These are phyloP conservation scores for Populus deltoides DNA, from an alignment of 345 rosid genomes.

Conservation along the genomic window DNA sequence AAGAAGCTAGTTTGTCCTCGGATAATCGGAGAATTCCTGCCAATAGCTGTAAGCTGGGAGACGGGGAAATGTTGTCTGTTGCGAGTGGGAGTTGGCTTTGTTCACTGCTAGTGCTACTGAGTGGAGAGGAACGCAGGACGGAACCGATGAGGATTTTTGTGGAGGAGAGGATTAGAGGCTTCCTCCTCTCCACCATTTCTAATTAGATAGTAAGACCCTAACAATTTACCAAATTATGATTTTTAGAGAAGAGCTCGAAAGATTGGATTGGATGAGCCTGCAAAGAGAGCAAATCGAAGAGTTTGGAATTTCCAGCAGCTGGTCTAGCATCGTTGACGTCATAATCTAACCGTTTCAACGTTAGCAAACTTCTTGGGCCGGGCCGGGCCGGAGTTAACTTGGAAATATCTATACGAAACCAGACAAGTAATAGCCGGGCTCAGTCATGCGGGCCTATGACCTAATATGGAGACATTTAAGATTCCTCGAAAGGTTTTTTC, in stretches of 20 bases:
- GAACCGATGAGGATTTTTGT: constrained; percentile 64
- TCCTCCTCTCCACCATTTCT: constrained; percentile 39
- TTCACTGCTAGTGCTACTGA: neutral
- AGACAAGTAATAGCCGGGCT: neutral
- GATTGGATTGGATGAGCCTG: neutral
- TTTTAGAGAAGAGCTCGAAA: too few species aligned
- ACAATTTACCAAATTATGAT: too few species aligned
- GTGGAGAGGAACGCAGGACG: constrained; percentile 41
- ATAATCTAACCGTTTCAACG: constrained; percentile 6
- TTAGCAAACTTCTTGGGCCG: neutral
- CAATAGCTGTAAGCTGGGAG: constrained; percentile 30
- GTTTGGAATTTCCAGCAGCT: too few species aligned
- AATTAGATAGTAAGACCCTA: neutral
- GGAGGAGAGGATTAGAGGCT: constrained; percentile 77
- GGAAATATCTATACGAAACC: too few species aligned
- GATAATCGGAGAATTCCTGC: constrained; percentile 71
- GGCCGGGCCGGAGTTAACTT: neutral
- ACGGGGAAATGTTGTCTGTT: constrained; percentile 4
- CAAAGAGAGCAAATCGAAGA: constrained; percentile 10
- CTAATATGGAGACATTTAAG: neutral
- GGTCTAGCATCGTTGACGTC: constrained; percentile 1
- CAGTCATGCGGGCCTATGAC: neutral
- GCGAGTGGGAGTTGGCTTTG: constrained; percentile 1
- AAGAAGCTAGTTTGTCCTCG: constrained; percentile 32
- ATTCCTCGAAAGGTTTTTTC: neutral